Percentiles rank a stretch among this genome's conserved stretches.
phyloP scores from a whole-genome alignment of 306 rosid genomes.

The Lotus japonicus region DNA sequence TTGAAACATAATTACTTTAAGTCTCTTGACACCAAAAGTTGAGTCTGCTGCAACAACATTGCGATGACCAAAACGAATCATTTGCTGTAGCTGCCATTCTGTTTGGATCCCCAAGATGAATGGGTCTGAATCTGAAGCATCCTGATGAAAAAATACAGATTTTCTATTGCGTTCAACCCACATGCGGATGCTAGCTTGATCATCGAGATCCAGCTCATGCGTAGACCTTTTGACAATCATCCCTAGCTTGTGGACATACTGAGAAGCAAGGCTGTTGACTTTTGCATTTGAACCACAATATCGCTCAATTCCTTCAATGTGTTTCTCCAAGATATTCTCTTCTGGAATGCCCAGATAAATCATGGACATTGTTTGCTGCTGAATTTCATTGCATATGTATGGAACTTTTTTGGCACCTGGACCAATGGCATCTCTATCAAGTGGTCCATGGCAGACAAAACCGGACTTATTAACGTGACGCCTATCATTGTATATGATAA shows the following conservation, averaged over 20 bases:
- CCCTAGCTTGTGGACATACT: constrained; percentile 89
- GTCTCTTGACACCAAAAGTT: constrained; percentile 84
- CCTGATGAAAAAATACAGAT: constrained; percentile 74
- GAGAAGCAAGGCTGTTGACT: constrained; percentile 82
- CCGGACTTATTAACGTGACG: constrained; percentile 87
- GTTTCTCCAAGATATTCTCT: constrained; percentile 88
- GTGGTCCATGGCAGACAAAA: constrained; percentile 90
- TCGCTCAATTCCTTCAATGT: constrained; percentile 82
- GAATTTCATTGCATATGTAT: constrained; percentile 86
- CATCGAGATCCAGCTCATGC: constrained; percentile 91
- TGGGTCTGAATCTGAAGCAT: constrained; percentile 69
- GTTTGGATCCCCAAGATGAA: constrained; percentile 94
- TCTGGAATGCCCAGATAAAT: constrained; percentile 95
- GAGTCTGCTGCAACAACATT: constrained; percentile 83
- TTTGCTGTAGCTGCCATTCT: constrained; percentile 96
- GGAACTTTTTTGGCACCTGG: constrained; percentile 86
- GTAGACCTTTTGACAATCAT: constrained; percentile 89
- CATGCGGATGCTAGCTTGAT: constrained; percentile 92
- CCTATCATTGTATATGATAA: constrained; percentile 69
- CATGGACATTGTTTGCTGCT: constrained; percentile 96
- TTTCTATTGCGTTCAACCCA: constrained; percentile 88
- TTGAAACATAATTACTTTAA: constrained; percentile 49
- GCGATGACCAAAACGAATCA: constrained; percentile 88
- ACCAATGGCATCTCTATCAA: constrained; percentile 94
- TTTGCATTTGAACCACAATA: constrained; percentile 79